Base-by-base conservation (phyloP, 257 asterid genomes). In the Nicotiana benthamiana region DNA sequence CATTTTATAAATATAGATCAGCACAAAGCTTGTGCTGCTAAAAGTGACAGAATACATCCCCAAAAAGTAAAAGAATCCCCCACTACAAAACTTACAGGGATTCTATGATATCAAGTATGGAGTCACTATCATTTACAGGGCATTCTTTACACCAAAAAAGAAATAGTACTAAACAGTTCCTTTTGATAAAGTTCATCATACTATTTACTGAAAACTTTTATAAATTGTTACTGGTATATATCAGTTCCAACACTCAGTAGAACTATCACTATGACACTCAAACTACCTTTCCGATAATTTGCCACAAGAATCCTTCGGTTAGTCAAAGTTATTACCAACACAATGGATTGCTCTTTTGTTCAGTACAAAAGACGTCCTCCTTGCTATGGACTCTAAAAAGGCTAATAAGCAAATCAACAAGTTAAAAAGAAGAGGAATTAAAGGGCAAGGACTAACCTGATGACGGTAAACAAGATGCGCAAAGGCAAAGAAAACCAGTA, bases 401-500 rank as follows among this genome's bases (percentile, higher is more conserved):
- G 24, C 24, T 15, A 61, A 74, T 6, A 81, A 57, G 59, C 22
- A 74, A 72, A 74, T 74, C 1, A 1, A 74, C 26, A 48, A 74
- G 43, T 67, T 30, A 28, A 34, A 79, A 52, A 79, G 27, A 15
- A 54, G 40, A 26, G 2, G 22, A 32, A 61, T 30, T 11, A 75
- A 51, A 18, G 6, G 6, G 27, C 8, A 59, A 20, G 81, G 34
- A 84, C 90, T 54, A 78, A 94, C 98, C 97, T 96, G 99, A 85
- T 96, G 99, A 40, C 99, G 98, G 61, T 96, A 96, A 59, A 96
- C 97, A 12, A 94, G 89, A 88, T 90, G 90, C 4, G 99, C 99
- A 2, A 96, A 90, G 80, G 92, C 97, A 22, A 96, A 96, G 97
- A 96, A 96, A 84, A 96, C 85, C 75, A 94, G 86, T 75, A 96